These are phyloP conservation scores for Trichoderma pleuroti DNA, from an alignment of 2,329 filamentous ascomycete genomes.

Conservation along the genomic window DNA sequence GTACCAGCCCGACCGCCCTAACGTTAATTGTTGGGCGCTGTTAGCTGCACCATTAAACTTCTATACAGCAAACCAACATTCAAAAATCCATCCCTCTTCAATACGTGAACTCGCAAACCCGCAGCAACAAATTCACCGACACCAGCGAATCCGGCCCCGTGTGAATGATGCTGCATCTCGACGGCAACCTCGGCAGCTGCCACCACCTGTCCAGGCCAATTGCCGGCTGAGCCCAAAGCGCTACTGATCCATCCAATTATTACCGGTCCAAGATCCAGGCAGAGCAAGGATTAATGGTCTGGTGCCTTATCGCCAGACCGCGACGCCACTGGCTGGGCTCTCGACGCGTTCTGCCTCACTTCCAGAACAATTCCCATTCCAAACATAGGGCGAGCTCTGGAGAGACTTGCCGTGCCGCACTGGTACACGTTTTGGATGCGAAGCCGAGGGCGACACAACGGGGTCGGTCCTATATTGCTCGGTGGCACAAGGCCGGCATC, in stretches of 20 bases:
- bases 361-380: constrained; percentile 21
- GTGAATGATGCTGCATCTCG: neutral
- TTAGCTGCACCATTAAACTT: neutral
- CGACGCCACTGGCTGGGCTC: neutral
- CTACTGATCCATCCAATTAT: neutral
- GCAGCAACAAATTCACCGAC: neutral
- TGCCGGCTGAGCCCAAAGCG: neutral
- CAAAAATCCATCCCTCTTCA: neutral
- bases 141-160: neutral
- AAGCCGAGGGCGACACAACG: constrained; percentile 6
- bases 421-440: constrained; percentile 1
- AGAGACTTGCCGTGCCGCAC: constrained; percentile 14
- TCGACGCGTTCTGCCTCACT: constrained; percentile 20
- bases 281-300: constrained; percentile 23
- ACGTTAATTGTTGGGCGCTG: neutral
- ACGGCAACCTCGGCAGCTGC: neutral
- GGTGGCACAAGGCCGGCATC: constrained; percentile 9
- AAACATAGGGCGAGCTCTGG: constrained; percentile 17
- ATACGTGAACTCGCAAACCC: neutral
- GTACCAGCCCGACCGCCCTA: neutral
- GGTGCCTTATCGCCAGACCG: constrained; percentile 20
- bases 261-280: neutral
- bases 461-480: neutral
- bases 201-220: neutral
- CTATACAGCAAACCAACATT: neutral